Evolutionary conservation across 768 basidiomycete genomes (phyloP).

Genomic region (Hericium erinaceus): DNA sequence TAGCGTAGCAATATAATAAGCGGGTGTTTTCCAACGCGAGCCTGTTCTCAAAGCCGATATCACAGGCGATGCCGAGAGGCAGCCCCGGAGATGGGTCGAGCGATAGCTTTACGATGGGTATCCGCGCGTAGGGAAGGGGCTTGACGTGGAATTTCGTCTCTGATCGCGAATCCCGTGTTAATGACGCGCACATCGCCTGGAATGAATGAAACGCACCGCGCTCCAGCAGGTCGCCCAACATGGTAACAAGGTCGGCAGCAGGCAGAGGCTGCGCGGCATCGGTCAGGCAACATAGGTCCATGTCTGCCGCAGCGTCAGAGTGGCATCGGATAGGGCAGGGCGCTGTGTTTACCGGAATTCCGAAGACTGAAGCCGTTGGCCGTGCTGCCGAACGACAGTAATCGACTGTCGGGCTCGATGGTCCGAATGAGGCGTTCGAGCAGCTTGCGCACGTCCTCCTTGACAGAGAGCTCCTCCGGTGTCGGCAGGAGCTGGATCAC

Average conservation of each 20-base stretch:
- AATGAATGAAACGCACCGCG: slow-evolving; percentile 51
- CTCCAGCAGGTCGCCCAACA: slow-evolving; percentile 88
- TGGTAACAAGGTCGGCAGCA: slow-evolving; percentile 85
- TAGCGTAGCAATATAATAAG: slow-evolving; percentile 92
- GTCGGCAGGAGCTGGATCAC: slow-evolving; percentile 89
- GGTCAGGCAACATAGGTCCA: slow-evolving; percentile 97
- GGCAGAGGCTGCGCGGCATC: slow-evolving; percentile 74
- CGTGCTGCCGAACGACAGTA: slow-evolving; percentile 92
- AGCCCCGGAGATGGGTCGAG: slow-evolving; percentile 78
- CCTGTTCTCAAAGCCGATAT: slow-evolving; percentile 98
- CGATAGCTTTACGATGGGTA: slow-evolving; percentile 96
- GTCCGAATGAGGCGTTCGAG: slow-evolving; percentile 93
- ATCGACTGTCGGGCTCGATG: slow-evolving; percentile 83
- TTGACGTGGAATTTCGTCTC: slow-evolving; percentile 97
- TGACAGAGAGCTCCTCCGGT: slow-evolving; percentile 82
- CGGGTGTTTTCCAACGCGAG: slow-evolving; percentile 96
- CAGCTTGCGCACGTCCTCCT: slow-evolving; percentile 92
- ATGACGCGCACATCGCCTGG: slow-evolving; percentile 1
- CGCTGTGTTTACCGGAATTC: slow-evolving; percentile 66
- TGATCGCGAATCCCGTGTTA: slow-evolving; percentile 23
- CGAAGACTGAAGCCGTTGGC: slow-evolving; percentile 95
- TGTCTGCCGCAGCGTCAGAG: slow-evolving; percentile 45
- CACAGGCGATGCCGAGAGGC: slow-evolving; percentile 87
- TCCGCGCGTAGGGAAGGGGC: slow-evolving; percentile 90
- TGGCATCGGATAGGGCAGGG: not conserved